Conservation (phyloP, 2,329 filamentous ascomycete species). For the Aspergillus aculeatus region DNA sequence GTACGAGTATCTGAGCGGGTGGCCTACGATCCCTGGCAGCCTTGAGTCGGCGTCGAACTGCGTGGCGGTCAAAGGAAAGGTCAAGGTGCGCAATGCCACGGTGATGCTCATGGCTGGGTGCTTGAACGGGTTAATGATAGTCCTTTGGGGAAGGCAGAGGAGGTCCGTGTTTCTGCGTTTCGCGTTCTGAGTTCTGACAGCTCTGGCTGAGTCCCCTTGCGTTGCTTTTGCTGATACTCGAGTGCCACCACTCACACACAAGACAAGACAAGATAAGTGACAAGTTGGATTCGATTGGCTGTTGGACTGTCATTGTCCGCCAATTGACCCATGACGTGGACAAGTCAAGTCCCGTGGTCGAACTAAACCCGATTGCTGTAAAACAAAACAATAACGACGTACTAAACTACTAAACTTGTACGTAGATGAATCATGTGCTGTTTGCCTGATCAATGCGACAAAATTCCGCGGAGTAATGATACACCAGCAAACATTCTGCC, state of each 20-base stretch:
- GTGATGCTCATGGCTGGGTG: conserved; percentile 3
- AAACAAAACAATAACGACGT: neutral
- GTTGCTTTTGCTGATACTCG: neutral
- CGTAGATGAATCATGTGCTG: neutral
- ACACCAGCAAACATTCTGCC: neutral
- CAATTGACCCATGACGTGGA: neutral
- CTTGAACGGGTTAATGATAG: conserved; percentile 3
- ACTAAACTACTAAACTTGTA: too few relatives aligned
- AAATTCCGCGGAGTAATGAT: neutral
- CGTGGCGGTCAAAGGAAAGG: neutral
- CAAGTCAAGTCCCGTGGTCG: neutral
- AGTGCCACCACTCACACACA: too few relatives aligned
- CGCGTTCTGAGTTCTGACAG: conserved; percentile 5
- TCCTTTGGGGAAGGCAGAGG: neutral
- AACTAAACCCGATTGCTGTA: neutral
- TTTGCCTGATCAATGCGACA: neutral
- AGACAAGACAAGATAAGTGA: neutral
- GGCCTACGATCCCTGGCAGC: too few relatives aligned
- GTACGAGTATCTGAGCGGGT: neutral
- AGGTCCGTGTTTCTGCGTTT: conserved; percentile 1
- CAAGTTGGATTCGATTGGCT: neutral
- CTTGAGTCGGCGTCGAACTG: neutral
- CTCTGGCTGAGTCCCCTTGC: conserved; percentile 6
- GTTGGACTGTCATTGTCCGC: neutral
- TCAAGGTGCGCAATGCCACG: neutral